Conservation (phyloP, 768 basidiomycete species). For the Tulasnella sp. region DNA sequence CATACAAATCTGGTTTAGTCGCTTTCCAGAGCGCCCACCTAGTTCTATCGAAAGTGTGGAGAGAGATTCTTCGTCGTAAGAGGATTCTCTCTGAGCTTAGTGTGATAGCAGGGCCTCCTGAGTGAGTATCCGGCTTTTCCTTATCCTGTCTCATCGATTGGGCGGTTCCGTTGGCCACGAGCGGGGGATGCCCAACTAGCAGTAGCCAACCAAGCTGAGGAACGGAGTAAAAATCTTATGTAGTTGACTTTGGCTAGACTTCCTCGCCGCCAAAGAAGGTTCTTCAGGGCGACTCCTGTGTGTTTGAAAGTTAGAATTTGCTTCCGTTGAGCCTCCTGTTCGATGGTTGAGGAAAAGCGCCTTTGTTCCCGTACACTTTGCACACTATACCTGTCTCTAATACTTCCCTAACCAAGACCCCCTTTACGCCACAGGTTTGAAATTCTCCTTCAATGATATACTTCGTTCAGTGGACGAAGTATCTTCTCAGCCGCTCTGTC, state of each 20-base stretch:
- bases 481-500: background rate
- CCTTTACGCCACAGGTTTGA: background rate
- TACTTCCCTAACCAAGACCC: background rate
- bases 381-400: background rate
- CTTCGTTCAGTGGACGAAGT: background rate
- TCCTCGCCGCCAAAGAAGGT: background rate
- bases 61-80: background rate
- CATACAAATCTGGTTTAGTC: background rate
- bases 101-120: background rate
- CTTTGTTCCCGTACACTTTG: background rate
- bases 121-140: background rate
- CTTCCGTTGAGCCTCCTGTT: background rate
- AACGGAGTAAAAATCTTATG: background rate
- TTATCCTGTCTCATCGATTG: slow-evolving; percentile 2
- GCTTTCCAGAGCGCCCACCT: background rate
- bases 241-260: background rate
- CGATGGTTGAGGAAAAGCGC: background rate
- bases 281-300: background rate
- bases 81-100: background rate
- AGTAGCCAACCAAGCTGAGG: background rate
- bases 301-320: background rate
- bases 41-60: background rate
- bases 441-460: background rate
- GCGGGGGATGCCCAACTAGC: background rate
- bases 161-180: background rate